A percentile compares a stretch with the other conserved stretches of the same genome.
These are phyloP conservation scores for Arthrocladium fulminans DNA, from an alignment of 2,329 filamentous ascomycete genomes.

Conservation along the genomic window DNA sequence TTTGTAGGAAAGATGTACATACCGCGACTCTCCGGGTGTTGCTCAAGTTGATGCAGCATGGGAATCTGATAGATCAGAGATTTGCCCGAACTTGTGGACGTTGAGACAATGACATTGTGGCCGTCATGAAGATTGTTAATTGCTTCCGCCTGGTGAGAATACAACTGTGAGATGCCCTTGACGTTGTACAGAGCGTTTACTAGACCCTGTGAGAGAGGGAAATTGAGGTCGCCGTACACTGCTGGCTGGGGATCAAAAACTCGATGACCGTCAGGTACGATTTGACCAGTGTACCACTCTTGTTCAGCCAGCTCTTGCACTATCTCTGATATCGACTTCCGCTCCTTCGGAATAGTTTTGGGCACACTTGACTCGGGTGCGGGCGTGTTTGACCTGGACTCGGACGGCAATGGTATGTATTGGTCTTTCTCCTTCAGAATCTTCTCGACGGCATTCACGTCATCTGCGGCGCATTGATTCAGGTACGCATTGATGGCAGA, in stretches of 20 bases:
- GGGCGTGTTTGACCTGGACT: conserved; percentile 32
- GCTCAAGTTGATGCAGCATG: conserved; percentile 76
- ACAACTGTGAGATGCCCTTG: conserved; percentile 74
- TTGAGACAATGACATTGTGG: conserved; percentile 81
- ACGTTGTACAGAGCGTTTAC: conserved; percentile 97
- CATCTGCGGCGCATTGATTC: conserved; percentile 57
- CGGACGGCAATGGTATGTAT: conserved; percentile 55
- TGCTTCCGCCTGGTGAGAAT: conserved; percentile 85
- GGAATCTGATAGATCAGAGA: conserved; percentile 97
- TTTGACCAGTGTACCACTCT: conserved; percentile 84
- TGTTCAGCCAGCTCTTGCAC: conserved; percentile 71
- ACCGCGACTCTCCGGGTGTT: conserved; percentile 65
- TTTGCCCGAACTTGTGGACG: conserved; percentile 93
- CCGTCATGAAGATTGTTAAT: conserved; percentile 80
- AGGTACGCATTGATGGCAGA: conserved; percentile 70
- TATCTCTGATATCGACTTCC: conserved; percentile 75
- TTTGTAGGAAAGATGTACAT: conserved; percentile 99
- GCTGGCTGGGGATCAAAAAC: conserved; percentile 80
- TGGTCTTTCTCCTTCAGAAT: conserved; percentile 51
- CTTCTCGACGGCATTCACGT: conserved; percentile 57
- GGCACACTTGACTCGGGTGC: conserved; percentile 39
- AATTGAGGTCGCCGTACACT: conserved; percentile 73
- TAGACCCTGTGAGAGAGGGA: conserved; percentile 76
- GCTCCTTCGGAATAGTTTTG: conserved; percentile 65
- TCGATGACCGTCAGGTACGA: conserved; percentile 85